Conservation (phyloP, 2,329 filamentous ascomycete genomes). For the Huntiella omanensis region DNA sequence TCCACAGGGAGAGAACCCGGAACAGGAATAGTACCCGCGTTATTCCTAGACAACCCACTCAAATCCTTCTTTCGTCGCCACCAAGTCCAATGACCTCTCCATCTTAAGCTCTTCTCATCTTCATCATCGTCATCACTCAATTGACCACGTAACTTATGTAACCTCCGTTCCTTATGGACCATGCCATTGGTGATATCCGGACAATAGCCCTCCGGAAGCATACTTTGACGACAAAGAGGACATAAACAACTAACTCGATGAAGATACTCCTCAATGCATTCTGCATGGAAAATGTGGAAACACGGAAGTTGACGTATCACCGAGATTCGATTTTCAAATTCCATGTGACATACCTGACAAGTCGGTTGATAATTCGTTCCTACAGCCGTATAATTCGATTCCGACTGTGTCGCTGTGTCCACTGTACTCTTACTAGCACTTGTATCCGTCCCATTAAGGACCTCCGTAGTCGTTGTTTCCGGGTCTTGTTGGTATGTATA, state of each 20-base stretch:
- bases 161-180: conserved; percentile 60
- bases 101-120: not conserved
- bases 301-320: conserved; percentile 75
- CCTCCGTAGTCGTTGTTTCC: conserved; percentile 17
- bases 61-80: too few species aligned
- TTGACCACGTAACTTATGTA: conserved; percentile 40
- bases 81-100: too few species aligned
- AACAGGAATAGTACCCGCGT: too few species aligned
- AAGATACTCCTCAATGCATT: conserved; percentile 78
- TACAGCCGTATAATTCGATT: conserved; percentile 12
- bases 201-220: conserved; percentile 50
- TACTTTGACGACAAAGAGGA: conserved; percentile 73
- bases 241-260: conserved; percentile 66
- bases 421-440: conserved; percentile 11
- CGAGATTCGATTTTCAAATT: conserved; percentile 50
- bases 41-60: too few species aligned
- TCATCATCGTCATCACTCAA: conserved; percentile 26
- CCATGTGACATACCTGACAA: conserved; percentile 79
- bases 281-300: conserved; percentile 80
- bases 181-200: conserved; percentile 65
- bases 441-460: too few species aligned
- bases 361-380: conserved; percentile 53
- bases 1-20: too few species aligned
- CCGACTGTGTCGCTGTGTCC: conserved; percentile 14
- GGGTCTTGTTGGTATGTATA: conserved; percentile 53